Conservation (phyloP, 2,329 filamentous ascomycete species). For the Diplodia mutila region DNA sequence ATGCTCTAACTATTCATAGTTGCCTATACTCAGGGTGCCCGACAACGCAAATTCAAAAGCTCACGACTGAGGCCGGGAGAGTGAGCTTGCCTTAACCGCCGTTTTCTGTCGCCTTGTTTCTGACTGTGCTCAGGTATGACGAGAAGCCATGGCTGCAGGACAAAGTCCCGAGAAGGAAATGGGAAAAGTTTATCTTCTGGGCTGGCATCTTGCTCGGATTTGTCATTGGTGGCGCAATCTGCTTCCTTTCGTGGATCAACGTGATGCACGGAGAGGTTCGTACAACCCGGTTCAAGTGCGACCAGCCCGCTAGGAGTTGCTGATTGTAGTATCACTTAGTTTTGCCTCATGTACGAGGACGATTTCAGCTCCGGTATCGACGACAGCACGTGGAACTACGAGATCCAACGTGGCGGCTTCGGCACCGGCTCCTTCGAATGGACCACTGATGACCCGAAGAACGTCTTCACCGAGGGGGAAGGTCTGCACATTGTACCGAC, state of each 20-base stretch:
- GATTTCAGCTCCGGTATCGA: slow-evolving; percentile 50
- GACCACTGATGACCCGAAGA: slow-evolving; percentile 54
- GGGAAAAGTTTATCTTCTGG: slow-evolving; percentile 44
- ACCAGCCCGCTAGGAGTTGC: not conserved
- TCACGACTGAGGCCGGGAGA: slow-evolving; percentile 35
- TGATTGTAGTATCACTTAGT: slow-evolving; percentile 36
- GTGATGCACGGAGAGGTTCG: slow-evolving; percentile 17
- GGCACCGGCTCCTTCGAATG: slow-evolving; percentile 57
- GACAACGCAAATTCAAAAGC: slow-evolving; percentile 38
- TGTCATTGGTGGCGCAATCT: slow-evolving; percentile 39
- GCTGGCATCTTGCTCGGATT: slow-evolving; percentile 41
- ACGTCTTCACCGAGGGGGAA: slow-evolving; percentile 52
- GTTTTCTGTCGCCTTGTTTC: not conserved
- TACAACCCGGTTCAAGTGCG: not conserved
- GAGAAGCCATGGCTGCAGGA: slow-evolving; percentile 47
- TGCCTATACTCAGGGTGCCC: not conserved
- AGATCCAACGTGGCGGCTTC: slow-evolving; percentile 50
- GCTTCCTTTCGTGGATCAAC: slow-evolving; percentile 33
- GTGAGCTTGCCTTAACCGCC: not conserved
- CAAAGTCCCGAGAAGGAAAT: slow-evolving; percentile 35
- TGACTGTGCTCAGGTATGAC: slow-evolving; percentile 35
- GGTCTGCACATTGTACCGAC: slow-evolving; percentile 55
- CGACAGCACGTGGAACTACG: slow-evolving; percentile 53
- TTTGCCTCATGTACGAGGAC: slow-evolving; percentile 57
- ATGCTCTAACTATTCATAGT: not conserved